Evolutionary conservation across 75 land plant genomes (phyloP).

Genomic region (Pinus taeda): DNA sequence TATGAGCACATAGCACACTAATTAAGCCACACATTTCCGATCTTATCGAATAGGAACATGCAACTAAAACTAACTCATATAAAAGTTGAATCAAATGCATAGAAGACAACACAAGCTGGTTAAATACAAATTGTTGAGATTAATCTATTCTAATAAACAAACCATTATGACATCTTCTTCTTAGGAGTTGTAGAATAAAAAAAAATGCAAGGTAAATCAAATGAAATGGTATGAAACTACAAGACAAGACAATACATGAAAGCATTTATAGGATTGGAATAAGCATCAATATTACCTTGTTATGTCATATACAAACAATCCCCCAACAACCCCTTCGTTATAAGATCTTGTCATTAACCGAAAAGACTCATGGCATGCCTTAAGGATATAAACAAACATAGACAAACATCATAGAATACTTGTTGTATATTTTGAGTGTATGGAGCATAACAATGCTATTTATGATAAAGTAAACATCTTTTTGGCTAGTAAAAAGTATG

Average conservation of each 20-base stretch:
- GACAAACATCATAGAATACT: too few relatives aligned
- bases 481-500: too few relatives aligned
- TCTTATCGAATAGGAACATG: too few relatives aligned
- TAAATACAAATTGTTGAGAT: not conserved
- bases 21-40: too few relatives aligned
- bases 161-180: not conserved
- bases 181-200: too few relatives aligned
- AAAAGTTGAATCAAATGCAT: not conserved
- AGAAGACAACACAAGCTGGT: not conserved
- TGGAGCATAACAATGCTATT: too few relatives aligned
- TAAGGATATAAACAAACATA: slow-evolving; percentile 2
- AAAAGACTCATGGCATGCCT: slow-evolving; percentile 85
- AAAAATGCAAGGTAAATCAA: not conserved
- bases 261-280: not conserved
- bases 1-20: too few relatives aligned
- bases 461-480: too few relatives aligned
- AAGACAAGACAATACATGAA: not conserved
- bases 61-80: too few relatives aligned
- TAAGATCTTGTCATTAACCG: slow-evolving; percentile 76
- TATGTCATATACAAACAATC: slow-evolving; percentile 71
- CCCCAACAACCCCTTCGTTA: slow-evolving; percentile 78
- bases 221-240: not conserved
- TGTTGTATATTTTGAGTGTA: too few relatives aligned
- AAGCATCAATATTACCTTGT: slow-evolving; percentile 42
- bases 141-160: not conserved